These are phyloP conservation scores for Allomyces arbusculus DNA, from an alignment of 192 early-diverging fungal genomes.

Conservation along the genomic window DNA sequence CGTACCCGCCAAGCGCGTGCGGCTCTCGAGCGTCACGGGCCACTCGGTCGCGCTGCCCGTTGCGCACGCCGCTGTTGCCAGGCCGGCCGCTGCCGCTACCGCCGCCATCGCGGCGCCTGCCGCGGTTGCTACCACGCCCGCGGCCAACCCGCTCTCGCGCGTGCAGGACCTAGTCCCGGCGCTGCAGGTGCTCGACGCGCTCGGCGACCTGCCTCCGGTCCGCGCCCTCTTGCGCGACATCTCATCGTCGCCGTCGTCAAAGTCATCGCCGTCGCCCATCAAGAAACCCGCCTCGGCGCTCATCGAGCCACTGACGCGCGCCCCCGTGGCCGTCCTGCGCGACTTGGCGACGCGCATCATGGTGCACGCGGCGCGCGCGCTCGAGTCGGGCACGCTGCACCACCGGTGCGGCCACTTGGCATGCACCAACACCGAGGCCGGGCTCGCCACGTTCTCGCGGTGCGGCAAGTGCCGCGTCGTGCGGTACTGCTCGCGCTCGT, in stretches of 20 bases:
- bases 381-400: not conserved
- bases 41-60: no score
- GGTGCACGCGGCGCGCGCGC: not conserved
- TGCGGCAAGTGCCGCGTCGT: slow-evolving; percentile 1
- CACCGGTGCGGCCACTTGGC: slow-evolving; percentile 1
- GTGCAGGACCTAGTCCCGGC: not conserved
- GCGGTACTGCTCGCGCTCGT: slow-evolving; percentile 2
- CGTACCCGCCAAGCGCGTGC: no score
- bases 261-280: not conserved
- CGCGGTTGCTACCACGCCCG: not conserved
- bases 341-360: not conserved
- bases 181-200: not conserved
- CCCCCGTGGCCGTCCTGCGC: not conserved
- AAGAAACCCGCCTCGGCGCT: not conserved
- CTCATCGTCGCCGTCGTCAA: no score
- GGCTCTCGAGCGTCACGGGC: no score
- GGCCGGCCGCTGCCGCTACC: no score
- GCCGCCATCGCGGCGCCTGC: not conserved
- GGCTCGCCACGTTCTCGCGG: not conserved
- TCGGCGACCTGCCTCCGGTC: not conserved
- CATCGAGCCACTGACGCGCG: not conserved
- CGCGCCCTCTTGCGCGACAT: not conserved
- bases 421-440: slow-evolving; percentile 1
- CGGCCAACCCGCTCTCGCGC: not conserved
- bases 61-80: no score